These are phyloP conservation scores for Taiozyma sp. DNA, from an alignment of 1,139 yeast genomes.

Conservation along the genomic window DNA sequence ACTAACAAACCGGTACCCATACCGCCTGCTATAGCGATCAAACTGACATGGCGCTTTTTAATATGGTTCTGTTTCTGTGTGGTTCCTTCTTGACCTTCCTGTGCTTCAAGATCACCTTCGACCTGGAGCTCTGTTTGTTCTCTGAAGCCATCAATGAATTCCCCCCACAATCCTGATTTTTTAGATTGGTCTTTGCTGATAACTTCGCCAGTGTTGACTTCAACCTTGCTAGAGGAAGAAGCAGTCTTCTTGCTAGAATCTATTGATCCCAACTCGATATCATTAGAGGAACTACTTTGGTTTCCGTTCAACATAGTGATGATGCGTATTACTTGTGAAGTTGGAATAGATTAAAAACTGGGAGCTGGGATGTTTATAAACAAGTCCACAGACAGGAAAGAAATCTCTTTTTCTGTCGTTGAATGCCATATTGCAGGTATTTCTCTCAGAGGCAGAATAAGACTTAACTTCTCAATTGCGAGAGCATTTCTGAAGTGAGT, in stretches of 20 bases:
- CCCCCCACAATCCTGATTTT: conserved; percentile 26
- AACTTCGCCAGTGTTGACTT: not conserved
- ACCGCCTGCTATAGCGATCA: conserved; percentile 58
- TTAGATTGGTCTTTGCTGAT: not conserved
- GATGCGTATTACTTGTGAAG: not conserved
- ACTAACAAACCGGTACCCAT: conserved; percentile 58
- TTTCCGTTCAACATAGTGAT: not conserved
- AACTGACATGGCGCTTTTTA: conserved; percentile 39
- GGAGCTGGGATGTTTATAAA: not conserved
- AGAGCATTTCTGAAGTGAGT: not conserved
- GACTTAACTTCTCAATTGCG: not conserved
- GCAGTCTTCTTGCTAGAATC: not conserved
- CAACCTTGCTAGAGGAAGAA: not conserved
- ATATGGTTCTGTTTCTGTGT: conserved; percentile 3
- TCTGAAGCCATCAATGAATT: conserved; percentile 50
- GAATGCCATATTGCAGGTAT: not conserved
- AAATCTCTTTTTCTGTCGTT: not conserved
- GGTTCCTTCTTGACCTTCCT: not conserved
- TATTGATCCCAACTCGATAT: not conserved
- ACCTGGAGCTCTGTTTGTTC: conserved; percentile 32
- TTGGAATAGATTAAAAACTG: not conserved
- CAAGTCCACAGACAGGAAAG: not conserved
- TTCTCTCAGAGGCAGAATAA: not conserved
- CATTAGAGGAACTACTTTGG: not conserved
- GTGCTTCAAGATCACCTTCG: conserved; percentile 48